Base-by-base conservation (phyloP, 179 eudicot genomes). In the Corrigiola litoralis region DNA sequence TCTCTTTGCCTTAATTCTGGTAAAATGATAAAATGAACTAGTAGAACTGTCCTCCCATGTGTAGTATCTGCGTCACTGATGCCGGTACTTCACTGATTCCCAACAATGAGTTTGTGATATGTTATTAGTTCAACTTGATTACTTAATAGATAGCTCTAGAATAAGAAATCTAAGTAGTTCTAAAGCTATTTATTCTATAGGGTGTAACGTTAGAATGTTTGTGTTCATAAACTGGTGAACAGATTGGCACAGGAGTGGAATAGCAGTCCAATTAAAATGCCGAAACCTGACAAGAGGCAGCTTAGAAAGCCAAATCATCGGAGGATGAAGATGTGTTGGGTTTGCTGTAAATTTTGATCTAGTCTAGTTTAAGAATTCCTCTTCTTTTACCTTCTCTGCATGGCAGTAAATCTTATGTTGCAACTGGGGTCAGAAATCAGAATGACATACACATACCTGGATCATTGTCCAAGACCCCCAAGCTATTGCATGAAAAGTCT, bases 211-310 rank as follows among this genome's bases (percentile, higher is more conserved):
- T n/a, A n/a, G n/a, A n/a, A 45, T 5, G 12, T 4, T 59, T 20
- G 14, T 59, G 23, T 20, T 21, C 27, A 12, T 29, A 25, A 21
- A 40, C 17, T 13, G 28, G 37, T 7, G 40, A 54, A 71, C 80
- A 79, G 83, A 75, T 69, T 79, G 58, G 28, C 75, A 28, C 65
- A 62, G 48, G 83, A 75, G 45, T 79, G 69, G 71, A 54, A 41
- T 6, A 63, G 47, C 51, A 75, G 83, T 56, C 83, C 80, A 10
- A 63, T 47, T 14, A 65, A 67, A 49, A 75, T 79, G 83, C 67
- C 42, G 36, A 72, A 75, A 48, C 63, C 75, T n/a, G 65, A 75
- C 20, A 47, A 23, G 37, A 72, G 70, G 49, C 63, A 36, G 32
- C 38, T 63, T 5, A 76, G 59, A 45, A 75, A 71, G 71, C 62